These are phyloP conservation scores for Tolypocladium amazonense DNA, from an alignment of 2,329 filamentous ascomycete species.

Conservation along the genomic window DNA sequence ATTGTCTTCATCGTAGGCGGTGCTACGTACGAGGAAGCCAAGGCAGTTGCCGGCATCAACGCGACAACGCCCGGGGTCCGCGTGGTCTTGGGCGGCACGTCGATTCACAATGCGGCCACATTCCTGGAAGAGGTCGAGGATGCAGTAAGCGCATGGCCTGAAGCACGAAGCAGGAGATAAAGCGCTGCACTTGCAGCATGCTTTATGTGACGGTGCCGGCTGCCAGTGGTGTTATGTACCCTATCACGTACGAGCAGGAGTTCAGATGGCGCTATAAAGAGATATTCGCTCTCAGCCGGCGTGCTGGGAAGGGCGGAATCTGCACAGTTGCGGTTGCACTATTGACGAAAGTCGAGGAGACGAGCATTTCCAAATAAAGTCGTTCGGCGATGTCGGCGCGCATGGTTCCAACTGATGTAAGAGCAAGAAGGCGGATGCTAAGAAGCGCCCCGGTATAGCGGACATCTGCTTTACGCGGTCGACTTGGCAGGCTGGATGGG, in stretches of 20 bases:
- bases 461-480: not conserved
- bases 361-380: not conserved
- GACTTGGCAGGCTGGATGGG: not conserved
- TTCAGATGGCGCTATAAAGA: not conserved
- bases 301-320: not conserved
- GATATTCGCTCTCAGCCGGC: not conserved
- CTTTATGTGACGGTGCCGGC: not conserved
- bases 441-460: not conserved
- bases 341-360: not conserved
- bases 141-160: slow-evolving; percentile 78
- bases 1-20: slow-evolving; percentile 92
- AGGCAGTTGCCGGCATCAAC: slow-evolving; percentile 91
- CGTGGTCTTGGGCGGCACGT: slow-evolving; percentile 81
- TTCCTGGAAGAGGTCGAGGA: slow-evolving; percentile 92
- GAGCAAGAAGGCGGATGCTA: no score
- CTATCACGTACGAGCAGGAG: not conserved
- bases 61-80: slow-evolving; percentile 79
- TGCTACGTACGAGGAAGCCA: slow-evolving; percentile 92
- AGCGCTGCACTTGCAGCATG: not conserved
- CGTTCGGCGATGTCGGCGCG: not conserved
- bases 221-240: not conserved
- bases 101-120: slow-evolving; percentile 74
- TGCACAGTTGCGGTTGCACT: not conserved
- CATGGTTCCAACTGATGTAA: not conserved
- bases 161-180: slow-evolving; percentile 29